Evolutionary conservation across 2,329 filamentous ascomycete genomes (phyloP), one percentile per base, ranked within the genome.

Genomic region (Fusarium dlaminii): DNA sequence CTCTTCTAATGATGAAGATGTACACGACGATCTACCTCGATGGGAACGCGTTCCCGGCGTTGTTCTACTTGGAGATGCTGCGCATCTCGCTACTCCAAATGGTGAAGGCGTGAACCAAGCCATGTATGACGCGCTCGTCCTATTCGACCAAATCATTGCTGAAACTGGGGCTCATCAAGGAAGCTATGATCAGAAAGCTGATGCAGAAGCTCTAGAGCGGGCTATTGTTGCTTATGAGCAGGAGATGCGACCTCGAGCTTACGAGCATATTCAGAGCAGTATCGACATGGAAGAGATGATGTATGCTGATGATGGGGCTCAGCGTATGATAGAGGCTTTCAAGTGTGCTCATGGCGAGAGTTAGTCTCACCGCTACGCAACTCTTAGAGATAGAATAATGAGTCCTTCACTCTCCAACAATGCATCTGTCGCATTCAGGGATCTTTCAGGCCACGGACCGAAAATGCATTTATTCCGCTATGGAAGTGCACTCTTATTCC

Each of bases 81-180:
- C 57, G 4, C 62, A 65, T 8, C 42, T 65, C 2, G 22, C 56
- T 8, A 65, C 62, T 27, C 57, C 62, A 20, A 63, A 65, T 29
- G 62, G 62, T 0, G 62, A 65, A 34, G 57, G 62, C 3, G 62
- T 65, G 22, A 63, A 65, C 32, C 56, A 62, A 52, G 62, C 62
- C 4, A 52, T 65, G 62, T 63, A 62, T 14, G 62, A 63, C 22
- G 49, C 57, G 3, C 56, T 65, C 1, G 37, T 65, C 5, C 13
- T 65, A 10, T 65, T 63, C 4, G 46, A 63, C 22, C 39, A 46
- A 2, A 52, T 65, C 0, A 30, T 52, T 2, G 3, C 56, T 2
- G 45, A 52, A 29, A 20, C 18, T 32, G 39, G 18, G 14, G 9
- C 5, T 14, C 1, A 0, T 29, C 30, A 10, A 9, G 32, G 6